Percentiles rank a stretch among this genome's conserved stretches.
Evolutionary conservation across 306 rosid genomes (phyloP).

Genomic region (Comarum palustre): DNA sequence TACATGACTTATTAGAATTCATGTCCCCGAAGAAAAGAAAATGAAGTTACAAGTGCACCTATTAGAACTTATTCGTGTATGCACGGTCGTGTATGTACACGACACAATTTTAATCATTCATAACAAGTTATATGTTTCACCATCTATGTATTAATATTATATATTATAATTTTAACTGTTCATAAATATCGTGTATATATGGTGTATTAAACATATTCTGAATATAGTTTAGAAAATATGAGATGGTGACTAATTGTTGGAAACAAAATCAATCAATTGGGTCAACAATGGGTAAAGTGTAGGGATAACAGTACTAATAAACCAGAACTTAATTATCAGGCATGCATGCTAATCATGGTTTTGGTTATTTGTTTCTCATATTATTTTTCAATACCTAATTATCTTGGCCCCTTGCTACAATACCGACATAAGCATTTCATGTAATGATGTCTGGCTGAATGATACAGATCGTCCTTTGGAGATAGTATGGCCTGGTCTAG

Average conservation of each 20-base stretch:
- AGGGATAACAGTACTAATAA: slow-evolving; percentile 10
- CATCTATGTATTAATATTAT: too few species aligned
- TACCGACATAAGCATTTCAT: slow-evolving; percentile 43
- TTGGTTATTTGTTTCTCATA: background rate
- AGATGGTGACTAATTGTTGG: background rate
- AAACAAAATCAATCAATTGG: background rate
- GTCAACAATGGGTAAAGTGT: background rate
- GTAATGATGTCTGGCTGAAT: slow-evolving; percentile 36
- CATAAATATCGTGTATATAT: too few species aligned
- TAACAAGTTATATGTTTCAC: too few species aligned
- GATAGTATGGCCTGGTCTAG: background rate
- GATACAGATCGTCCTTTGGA: slow-evolving; percentile 12
- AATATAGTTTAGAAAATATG: too few species aligned
- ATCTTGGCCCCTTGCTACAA: slow-evolving; percentile 25
- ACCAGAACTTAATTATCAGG: slow-evolving; percentile 21
- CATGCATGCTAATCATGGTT: slow-evolving; percentile 21
- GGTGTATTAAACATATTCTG: too few species aligned
- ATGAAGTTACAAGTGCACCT: too few species aligned
- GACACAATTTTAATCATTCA: too few species aligned
- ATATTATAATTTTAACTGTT: too few species aligned
- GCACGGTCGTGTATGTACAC: too few species aligned
- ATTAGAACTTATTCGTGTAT: too few species aligned
- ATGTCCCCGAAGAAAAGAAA: background rate
- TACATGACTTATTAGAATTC: background rate
- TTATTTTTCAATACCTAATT: slow-evolving; percentile 15